These are phyloP conservation scores for Brassica hybrid DNA, from an alignment of 441 rosid genomes.

Conservation along the genomic window DNA sequence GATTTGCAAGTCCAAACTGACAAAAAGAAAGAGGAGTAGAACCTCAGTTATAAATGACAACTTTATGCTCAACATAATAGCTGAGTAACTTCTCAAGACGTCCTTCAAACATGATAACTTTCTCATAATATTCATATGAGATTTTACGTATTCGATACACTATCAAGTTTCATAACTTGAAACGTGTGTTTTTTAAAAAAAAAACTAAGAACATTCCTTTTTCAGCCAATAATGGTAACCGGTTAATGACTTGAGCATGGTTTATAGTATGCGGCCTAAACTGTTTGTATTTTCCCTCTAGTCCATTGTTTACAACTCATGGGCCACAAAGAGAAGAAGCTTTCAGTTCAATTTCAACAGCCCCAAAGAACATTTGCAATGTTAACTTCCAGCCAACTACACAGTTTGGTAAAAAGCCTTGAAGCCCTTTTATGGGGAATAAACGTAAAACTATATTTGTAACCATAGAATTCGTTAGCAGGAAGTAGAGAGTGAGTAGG, in stretches of 20 bases:
- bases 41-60: too few relatives aligned
- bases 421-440: neutral
- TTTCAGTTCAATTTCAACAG: neutral
- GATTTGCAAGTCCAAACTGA: too few relatives aligned
- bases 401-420: neutral
- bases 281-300: neutral
- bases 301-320: neutral
- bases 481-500: constrained; percentile 2
- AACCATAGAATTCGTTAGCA: neutral
- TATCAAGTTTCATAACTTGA: neutral
- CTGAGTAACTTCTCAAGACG: too few relatives aligned
- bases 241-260: neutral
- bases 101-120: neutral
- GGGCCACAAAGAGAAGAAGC: constrained; percentile 1
- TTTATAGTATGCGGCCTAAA: neutral
- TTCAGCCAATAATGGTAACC: neutral
- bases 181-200: neutral
- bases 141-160: neutral
- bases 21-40: too few relatives aligned
- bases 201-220: neutral
- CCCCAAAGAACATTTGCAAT: constrained; percentile 10
- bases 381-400: neutral
- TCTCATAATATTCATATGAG: constrained; percentile 1
- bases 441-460: neutral
- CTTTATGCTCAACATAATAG: too few relatives aligned